Evolutionary conservation across 345 rosid genomes (phyloP).

Genomic region (Salix viminalis): DNA sequence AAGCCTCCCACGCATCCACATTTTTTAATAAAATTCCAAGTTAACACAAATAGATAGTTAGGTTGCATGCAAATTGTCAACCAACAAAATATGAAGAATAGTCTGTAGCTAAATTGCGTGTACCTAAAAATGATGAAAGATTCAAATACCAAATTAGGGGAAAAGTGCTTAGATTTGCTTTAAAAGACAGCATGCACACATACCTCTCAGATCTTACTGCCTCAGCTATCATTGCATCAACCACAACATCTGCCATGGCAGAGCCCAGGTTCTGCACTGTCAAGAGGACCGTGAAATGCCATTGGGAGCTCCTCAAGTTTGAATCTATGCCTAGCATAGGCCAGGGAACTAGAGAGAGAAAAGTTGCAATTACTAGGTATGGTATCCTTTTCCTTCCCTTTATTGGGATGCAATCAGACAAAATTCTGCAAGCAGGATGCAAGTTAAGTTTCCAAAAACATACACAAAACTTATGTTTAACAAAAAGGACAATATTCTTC

Average conservation of each 20-base stretch:
- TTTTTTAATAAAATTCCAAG: background rate
- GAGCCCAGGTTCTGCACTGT: constrained; percentile 88
- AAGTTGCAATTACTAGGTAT: constrained; percentile 67
- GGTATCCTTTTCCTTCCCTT: constrained; percentile 82
- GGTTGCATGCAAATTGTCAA: background rate
- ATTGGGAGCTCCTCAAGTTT: constrained; percentile 50
- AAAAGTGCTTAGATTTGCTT: background rate
- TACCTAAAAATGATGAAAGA: background rate
- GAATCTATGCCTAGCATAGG: constrained; percentile 61
- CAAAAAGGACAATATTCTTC: background rate
- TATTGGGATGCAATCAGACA: constrained; percentile 90
- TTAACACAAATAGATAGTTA: background rate
- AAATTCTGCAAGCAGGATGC: constrained; percentile 47
- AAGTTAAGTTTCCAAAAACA: constrained; percentile 4
- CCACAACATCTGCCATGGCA: constrained; percentile 95
- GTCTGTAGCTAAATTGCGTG: background rate
- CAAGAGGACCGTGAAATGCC: constrained; percentile 58
- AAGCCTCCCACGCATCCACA: background rate
- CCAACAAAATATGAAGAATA: background rate
- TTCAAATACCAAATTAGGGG: background rate
- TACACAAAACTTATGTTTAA: background rate
- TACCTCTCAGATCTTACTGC: constrained; percentile 77
- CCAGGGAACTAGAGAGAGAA: constrained; percentile 87
- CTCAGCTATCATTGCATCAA: constrained; percentile 98
- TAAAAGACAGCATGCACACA: background rate